These are phyloP conservation scores for Cercospora beticola DNA, from an alignment of 2,329 filamentous ascomycete genomes.

Conservation along the genomic window DNA sequence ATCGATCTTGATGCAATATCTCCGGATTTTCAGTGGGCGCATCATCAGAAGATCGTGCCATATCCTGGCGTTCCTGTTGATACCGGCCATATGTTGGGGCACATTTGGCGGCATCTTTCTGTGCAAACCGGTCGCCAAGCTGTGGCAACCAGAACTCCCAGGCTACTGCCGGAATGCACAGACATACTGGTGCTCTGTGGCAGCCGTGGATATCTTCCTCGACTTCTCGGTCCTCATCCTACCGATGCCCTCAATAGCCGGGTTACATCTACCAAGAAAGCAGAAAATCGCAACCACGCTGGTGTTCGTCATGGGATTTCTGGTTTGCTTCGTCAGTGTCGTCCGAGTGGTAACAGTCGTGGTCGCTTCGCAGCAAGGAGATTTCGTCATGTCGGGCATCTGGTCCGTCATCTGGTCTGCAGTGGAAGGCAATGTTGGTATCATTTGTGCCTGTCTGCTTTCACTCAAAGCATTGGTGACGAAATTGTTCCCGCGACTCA, in stretches of 20 bases:
- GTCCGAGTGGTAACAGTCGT: conserved; percentile 30
- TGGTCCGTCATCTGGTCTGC: conserved; percentile 44
- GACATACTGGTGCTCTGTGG: conserved; percentile 47
- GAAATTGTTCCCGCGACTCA: conserved; percentile 38
- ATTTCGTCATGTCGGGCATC: conserved; percentile 38
- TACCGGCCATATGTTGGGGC: conserved; percentile 33
- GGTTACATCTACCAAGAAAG: conserved; percentile 43
- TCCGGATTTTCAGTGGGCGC: conserved; percentile 45
- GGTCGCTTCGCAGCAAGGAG: conserved; percentile 22
- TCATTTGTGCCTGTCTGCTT: conserved; percentile 47
- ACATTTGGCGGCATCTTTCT: conserved; percentile 45
- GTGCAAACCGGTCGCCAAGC: conserved; percentile 43
- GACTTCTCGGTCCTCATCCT: conserved; percentile 48
- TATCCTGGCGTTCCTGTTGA: conserved; percentile 38
- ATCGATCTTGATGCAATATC: conserved; percentile 52
- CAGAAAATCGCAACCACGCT: conserved; percentile 45
- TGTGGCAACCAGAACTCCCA: conserved; percentile 40
- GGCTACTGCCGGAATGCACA: conserved; percentile 43
- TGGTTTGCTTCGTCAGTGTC: conserved; percentile 35
- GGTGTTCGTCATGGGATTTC: conserved; percentile 47
- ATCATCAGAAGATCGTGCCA: conserved; percentile 41
- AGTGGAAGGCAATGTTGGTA: conserved; percentile 46
- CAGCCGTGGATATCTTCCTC: conserved; percentile 46
- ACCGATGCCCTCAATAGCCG: conserved; percentile 45
- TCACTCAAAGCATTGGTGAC: conserved; percentile 46